phyloP scores from a whole-genome alignment of 805 yeast genomes.

The Candida loeiensis region DNA sequence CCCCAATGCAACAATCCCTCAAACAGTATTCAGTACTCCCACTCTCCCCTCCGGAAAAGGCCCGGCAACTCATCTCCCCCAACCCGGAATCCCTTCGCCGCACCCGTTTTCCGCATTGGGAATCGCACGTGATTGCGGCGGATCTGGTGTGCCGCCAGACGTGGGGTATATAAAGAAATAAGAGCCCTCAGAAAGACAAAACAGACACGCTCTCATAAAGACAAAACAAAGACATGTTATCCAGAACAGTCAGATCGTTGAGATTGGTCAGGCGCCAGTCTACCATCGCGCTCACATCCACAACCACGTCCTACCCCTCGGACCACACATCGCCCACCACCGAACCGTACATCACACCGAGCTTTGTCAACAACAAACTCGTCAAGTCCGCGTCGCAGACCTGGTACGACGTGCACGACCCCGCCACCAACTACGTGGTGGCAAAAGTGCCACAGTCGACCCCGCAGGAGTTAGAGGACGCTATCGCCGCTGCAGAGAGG shows the following conservation, averaged over 20 bases:
- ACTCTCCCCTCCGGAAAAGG: not conserved
- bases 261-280: slow-evolving; percentile 9
- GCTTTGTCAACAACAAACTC: slow-evolving; percentile 49
- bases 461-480: slow-evolving; percentile 57
- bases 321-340: slow-evolving; percentile 32
- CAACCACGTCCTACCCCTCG: slow-evolving; percentile 38
- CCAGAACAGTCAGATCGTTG: slow-evolving; percentile 7
- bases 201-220: too few species aligned
- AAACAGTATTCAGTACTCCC: too few species aligned
- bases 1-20: not conserved
- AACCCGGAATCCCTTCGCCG: too few species aligned
- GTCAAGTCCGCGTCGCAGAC: slow-evolving; percentile 46
- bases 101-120: not conserved
- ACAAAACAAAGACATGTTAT: too few species aligned
- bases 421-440: slow-evolving; percentile 67
- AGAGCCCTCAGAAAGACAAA: too few species aligned
- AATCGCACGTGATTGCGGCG: slow-evolving; percentile 5
- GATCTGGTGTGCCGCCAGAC: slow-evolving; percentile 8
- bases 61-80: too few species aligned
- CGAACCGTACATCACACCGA: slow-evolving; percentile 49
- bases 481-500: slow-evolving; percentile 58
- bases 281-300: slow-evolving; percentile 26
- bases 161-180: slow-evolving; percentile 8
- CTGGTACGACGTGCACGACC: slow-evolving; percentile 72
- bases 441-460: slow-evolving; percentile 73